Evolutionary conservation across 345 rosid species (phyloP).

Genomic region (Litchi chinensis): DNA sequence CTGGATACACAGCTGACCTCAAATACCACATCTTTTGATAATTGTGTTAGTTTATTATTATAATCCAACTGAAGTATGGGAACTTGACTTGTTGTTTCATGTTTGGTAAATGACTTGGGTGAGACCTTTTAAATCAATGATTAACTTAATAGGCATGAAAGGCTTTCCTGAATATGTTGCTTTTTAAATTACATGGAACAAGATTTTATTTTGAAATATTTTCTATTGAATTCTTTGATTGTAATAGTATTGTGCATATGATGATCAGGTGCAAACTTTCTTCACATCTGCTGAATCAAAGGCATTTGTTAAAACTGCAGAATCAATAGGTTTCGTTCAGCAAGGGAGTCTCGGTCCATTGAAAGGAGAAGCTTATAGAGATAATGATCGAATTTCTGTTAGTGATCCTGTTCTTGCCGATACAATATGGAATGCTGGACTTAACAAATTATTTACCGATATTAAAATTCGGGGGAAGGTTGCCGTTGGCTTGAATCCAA

Average conservation of each 20-base stretch:
- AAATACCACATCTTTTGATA: not conserved
- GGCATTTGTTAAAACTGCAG: constrained; percentile 66
- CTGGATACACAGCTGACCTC: not conserved
- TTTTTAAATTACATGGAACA: not conserved
- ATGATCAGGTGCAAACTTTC: constrained; percentile 69
- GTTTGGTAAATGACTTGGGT: not conserved
- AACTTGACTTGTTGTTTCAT: not conserved
- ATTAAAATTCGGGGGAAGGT: constrained; percentile 73
- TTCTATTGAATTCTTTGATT: not conserved
- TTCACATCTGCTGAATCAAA: constrained; percentile 67
- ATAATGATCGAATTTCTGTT: constrained; percentile 76
- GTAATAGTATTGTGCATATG: constrained; percentile 18
- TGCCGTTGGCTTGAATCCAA: constrained; percentile 91
- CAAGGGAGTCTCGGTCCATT: constrained; percentile 96
- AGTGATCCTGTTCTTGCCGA: constrained; percentile 70
- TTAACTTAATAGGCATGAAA: not conserved
- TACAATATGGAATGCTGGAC: constrained; percentile 75
- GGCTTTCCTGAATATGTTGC: not conserved
- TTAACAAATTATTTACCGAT: constrained; percentile 58
- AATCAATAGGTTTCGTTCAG: constrained; percentile 77
- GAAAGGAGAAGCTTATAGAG: constrained; percentile 89
- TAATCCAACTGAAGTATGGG: not conserved
- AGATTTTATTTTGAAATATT: not conserved
- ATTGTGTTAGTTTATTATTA: not conserved
- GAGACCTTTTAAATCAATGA: not conserved